Conservation (phyloP, 768 basidiomycete genomes). For the Tephrocybe sp. region DNA sequence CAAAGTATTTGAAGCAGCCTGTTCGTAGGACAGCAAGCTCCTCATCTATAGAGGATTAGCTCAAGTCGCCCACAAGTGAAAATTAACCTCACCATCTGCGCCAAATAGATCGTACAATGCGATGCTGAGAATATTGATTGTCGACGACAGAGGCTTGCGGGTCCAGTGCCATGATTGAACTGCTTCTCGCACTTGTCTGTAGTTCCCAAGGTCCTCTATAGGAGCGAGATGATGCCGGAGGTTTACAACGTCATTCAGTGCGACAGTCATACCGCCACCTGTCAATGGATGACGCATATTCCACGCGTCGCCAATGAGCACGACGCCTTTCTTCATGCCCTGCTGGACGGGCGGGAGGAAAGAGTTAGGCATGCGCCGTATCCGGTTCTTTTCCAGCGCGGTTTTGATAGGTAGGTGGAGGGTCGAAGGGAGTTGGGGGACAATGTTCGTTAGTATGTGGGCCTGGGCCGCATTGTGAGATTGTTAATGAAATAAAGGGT, state of each 20-base stretch:
- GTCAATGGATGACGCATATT: slow-evolving; percentile 99
- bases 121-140: slow-evolving; percentile 90
- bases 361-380: slow-evolving; percentile 94
- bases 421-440: slow-evolving; percentile 78
- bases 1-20: slow-evolving; percentile 98
- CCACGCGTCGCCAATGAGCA: slow-evolving; percentile 94
- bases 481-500: neutral
- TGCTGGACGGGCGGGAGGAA: slow-evolving; percentile 85
- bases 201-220: slow-evolving; percentile 45
- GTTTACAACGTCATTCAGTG: slow-evolving; percentile 81
- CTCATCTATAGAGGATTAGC: slow-evolving; percentile 42
- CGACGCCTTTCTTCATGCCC: slow-evolving; percentile 63
- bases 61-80: neutral
- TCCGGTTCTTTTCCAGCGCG: slow-evolving; percentile 77
- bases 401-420: slow-evolving; percentile 64
- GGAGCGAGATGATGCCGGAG: slow-evolving; percentile 61
- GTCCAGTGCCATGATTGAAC: slow-evolving; percentile 83
- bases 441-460: slow-evolving; percentile 70
- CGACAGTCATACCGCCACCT: slow-evolving; percentile 98
- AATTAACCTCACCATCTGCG: slow-evolving; percentile 72
- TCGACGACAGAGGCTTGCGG: slow-evolving; percentile 79
- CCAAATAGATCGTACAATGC: slow-evolving; percentile 95
- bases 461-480: slow-evolving; percentile 36
- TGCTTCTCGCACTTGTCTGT: slow-evolving; percentile 47
- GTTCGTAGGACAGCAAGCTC: slow-evolving; percentile 62